phyloP scores from a whole-genome alignment of 2,329 filamentous ascomycete species.

The Talaromyces sp. region DNA sequence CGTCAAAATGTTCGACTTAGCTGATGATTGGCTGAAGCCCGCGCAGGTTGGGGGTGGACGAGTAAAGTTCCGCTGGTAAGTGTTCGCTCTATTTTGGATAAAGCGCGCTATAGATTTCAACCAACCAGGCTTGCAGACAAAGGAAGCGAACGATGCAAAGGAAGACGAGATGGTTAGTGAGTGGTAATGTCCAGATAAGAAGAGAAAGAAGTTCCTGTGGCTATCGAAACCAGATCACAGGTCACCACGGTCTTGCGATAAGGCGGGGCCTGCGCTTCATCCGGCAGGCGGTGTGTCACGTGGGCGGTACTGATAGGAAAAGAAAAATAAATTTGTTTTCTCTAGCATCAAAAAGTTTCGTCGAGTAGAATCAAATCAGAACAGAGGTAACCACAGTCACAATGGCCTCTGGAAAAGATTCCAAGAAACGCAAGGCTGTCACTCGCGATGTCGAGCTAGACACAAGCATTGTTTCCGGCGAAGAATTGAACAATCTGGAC shows the following conservation, averaged over 20 bases:
- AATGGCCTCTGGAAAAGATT: slow-evolving; percentile 39
- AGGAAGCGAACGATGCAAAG: background rate
- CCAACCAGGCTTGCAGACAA: background rate
- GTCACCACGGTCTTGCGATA: slow-evolving; percentile 7
- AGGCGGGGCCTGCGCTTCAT: slow-evolving; percentile 11
- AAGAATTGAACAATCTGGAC: slow-evolving; percentile 52
- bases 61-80: background rate
- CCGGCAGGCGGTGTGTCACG: slow-evolving; percentile 15
- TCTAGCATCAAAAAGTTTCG: background rate
- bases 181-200: background rate
- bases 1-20: background rate
- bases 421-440: slow-evolving; percentile 64
- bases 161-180: background rate
- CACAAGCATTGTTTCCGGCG: slow-evolving; percentile 55
- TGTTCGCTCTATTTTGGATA: background rate
- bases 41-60: background rate
- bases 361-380: background rate
- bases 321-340: slow-evolving; percentile 18
- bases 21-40: slow-evolving; percentile 9
- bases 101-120: background rate
- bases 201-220: background rate
- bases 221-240: background rate
- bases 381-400: slow-evolving; percentile 1
- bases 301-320: slow-evolving; percentile 14
- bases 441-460: slow-evolving; percentile 51